These are phyloP conservation scores for Amphichorda felina DNA, from an alignment of 2,329 filamentous ascomycete genomes.

Conservation along the genomic window DNA sequence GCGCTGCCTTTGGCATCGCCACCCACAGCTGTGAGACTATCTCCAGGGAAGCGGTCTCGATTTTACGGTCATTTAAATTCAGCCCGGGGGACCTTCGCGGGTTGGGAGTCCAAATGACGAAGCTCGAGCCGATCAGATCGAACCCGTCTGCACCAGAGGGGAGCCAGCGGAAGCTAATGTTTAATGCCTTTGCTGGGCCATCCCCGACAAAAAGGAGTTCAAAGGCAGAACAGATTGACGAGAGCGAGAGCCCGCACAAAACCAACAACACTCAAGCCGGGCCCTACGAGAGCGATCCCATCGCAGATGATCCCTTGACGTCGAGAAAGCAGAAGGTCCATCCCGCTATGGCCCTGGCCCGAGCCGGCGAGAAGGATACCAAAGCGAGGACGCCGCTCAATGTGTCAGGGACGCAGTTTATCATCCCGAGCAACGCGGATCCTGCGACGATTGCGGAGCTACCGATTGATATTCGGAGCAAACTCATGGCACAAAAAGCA, in stretches of 20 bases:
- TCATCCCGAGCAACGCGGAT: constrained; percentile 76
- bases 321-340: constrained; percentile 40
- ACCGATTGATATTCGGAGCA: constrained; percentile 70
- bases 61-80: constrained; percentile 71
- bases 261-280: constrained; percentile 15
- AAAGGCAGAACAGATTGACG: constrained; percentile 38
- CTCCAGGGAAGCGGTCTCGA: constrained; percentile 72
- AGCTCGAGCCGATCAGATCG: constrained; percentile 67
- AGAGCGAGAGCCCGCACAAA: constrained; percentile 23
- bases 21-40: constrained; percentile 64
- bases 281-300: constrained; percentile 32
- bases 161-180: constrained; percentile 70
- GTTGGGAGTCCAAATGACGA: constrained; percentile 86
- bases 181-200: constrained; percentile 41
- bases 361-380: constrained; percentile 33
- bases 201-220: constrained; percentile 20
- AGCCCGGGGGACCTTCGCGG: constrained; percentile 88
- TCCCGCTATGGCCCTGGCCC: constrained; percentile 39
- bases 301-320: constrained; percentile 40
- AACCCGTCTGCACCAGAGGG: constrained; percentile 46
- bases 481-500: constrained; percentile 49
- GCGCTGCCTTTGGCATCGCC: constrained; percentile 66
- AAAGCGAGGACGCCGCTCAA: constrained; percentile 61
- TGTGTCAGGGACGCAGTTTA: constrained; percentile 78
- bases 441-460: constrained; percentile 72